Percentiles rank a stretch among this genome's conserved stretches.
Conservation (phyloP, 352 stramenopile species). For the Elongisporangium undulatum region DNA sequence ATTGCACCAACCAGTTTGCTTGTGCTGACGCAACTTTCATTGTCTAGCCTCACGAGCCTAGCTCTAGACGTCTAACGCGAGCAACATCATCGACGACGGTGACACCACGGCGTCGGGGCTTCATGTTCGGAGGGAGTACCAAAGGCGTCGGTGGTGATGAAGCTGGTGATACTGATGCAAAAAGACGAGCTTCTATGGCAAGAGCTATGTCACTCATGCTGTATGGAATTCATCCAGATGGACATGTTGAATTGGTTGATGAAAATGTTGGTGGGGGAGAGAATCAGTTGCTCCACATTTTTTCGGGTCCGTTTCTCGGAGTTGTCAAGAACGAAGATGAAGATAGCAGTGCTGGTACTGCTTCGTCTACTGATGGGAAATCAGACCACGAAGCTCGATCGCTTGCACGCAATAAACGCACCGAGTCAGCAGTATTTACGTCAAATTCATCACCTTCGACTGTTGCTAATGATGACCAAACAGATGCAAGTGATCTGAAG, state of each 20-base stretch:
- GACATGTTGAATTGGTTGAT: constrained; percentile 45
- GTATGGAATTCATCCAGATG: constrained; percentile 29
- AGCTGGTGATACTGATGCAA: constrained; percentile 15
- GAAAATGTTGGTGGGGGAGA: constrained; percentile 44
- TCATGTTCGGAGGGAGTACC: constrained; percentile 61
- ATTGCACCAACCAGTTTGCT: not conserved
- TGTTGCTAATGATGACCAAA: constrained; percentile 15
- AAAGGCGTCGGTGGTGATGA: constrained; percentile 26
- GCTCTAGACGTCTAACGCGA: constrained; percentile 27
- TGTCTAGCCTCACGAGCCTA: constrained; percentile 52
- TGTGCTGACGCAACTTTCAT: not conserved
- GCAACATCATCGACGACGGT: constrained; percentile 28
- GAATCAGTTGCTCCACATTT: constrained; percentile 62
- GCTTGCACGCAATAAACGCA: constrained; percentile 35
- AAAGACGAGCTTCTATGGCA: constrained; percentile 29
- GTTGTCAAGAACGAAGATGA: constrained; percentile 50
- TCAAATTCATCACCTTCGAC: constrained; percentile 28
- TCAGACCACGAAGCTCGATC: constrained; percentile 30
- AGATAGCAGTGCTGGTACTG: constrained; percentile 7
- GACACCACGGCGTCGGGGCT: constrained; percentile 39
- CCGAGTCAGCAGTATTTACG: constrained; percentile 48
- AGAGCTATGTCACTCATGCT: constrained; percentile 31
- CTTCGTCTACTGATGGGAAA: constrained; percentile 3
- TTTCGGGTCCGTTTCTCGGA: constrained; percentile 62
- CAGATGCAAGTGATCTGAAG: constrained; percentile 38